Conservation (phyloP, 2,329 filamentous ascomycete species). For the Colletotrichum incanum region DNA sequence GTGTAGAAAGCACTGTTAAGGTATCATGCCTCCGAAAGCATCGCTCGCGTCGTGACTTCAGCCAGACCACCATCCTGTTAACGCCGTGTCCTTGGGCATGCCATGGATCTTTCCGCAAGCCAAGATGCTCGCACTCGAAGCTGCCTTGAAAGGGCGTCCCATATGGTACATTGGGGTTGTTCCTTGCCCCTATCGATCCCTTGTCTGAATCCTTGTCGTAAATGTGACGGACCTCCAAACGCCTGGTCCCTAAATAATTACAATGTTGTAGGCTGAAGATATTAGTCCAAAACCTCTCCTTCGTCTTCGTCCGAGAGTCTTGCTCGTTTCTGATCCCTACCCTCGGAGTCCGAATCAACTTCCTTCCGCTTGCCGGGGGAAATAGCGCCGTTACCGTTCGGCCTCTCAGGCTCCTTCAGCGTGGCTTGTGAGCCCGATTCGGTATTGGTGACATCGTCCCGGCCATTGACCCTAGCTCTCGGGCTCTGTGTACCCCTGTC, state of each 20-base stretch:
- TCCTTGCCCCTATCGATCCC: slow-evolving; percentile 1
- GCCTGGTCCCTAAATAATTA: slow-evolving; percentile 35
- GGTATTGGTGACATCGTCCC: slow-evolving; percentile 52
- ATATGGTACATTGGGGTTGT: slow-evolving; percentile 29
- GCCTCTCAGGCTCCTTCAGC: slow-evolving; percentile 45
- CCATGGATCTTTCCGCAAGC: slow-evolving; percentile 3
- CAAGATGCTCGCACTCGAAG: slow-evolving; percentile 5
- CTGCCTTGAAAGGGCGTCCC: not conserved
- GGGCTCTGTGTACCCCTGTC: slow-evolving; percentile 68
- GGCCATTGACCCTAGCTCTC: slow-evolving; percentile 56
- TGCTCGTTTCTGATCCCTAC: slow-evolving; percentile 60
- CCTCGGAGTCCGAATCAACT: slow-evolving; percentile 55
- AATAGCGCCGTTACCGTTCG: slow-evolving; percentile 50
- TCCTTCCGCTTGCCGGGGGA: slow-evolving; percentile 63
- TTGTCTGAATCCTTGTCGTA: slow-evolving; percentile 8
- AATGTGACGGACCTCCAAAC: slow-evolving; percentile 27
- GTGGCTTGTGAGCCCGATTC: slow-evolving; percentile 56
- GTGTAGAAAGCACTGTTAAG: slow-evolving; percentile 16
- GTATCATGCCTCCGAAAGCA: slow-evolving; percentile 27
- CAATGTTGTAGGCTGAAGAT: slow-evolving; percentile 17
- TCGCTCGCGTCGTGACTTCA: slow-evolving; percentile 29
- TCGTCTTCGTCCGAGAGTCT: slow-evolving; percentile 64
- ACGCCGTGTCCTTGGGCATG: slow-evolving; percentile 31
- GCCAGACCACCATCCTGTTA: slow-evolving; percentile 7
- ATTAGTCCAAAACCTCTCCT: slow-evolving; percentile 57